Evolutionary conservation across 1,139 yeast species (phyloP).

Genomic region (Debaryomyces psychrophilus): DNA sequence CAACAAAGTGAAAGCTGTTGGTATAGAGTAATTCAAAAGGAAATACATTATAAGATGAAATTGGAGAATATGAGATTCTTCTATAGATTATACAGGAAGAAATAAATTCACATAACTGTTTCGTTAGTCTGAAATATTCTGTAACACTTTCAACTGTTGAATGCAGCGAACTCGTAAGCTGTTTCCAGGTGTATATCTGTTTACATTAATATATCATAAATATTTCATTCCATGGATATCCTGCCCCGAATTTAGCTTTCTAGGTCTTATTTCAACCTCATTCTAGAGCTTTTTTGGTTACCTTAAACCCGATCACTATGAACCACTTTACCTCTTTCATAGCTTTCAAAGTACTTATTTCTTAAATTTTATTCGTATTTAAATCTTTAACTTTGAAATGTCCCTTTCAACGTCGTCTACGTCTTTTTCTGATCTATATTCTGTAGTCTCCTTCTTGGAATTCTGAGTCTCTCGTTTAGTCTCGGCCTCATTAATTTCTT

Average conservation of each 20-base stretch:
- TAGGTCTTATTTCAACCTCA: no score
- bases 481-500: conserved; percentile 12
- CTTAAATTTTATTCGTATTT: not conserved
- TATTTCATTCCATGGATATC: no score
- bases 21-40: conserved; percentile 65
- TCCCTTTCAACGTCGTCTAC: conserved; percentile 12
- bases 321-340: not conserved
- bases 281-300: not conserved
- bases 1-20: conserved; percentile 75
- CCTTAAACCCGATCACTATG: not conserved
- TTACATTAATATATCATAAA: no score
- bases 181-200: no score
- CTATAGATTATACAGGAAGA: conserved; percentile 68
- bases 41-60: conserved; percentile 67
- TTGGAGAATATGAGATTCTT: conserved; percentile 88
- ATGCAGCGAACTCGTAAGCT: no score
- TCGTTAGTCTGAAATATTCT: no score
- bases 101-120: conserved; percentile 21
- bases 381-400: conserved; percentile 16
- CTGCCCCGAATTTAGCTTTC: not conserved
- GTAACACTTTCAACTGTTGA: no score
- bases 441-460: not conserved
- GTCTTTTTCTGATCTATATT: conserved; percentile 1
- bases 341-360: not conserved
- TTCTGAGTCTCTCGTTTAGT: conserved; percentile 2